Evolutionary conservation across 495 filamentous ascomycete species (phyloP).

Genomic region (Trichoderma asperelloides): DNA sequence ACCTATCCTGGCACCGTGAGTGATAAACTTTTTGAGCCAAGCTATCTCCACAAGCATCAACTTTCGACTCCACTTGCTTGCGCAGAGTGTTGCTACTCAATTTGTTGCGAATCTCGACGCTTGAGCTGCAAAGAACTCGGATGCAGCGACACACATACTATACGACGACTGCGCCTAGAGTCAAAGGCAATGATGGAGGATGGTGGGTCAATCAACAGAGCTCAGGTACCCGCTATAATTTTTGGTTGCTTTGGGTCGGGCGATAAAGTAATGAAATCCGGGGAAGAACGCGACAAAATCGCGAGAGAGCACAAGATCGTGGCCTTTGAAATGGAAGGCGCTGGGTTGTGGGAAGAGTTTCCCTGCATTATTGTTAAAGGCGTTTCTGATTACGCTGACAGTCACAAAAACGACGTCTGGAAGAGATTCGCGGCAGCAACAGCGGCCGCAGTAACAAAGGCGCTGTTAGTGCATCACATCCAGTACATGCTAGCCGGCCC

Average conservation of each 20-base stretch:
- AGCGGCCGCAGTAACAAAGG: slow-evolving; percentile 22
- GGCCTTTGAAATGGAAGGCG: slow-evolving; percentile 30
- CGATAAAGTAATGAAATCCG: slow-evolving; percentile 26
- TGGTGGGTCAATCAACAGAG: background rate
- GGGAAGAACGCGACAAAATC: slow-evolving; percentile 19
- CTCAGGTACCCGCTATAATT: slow-evolving; percentile 11
- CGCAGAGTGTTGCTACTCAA: background rate
- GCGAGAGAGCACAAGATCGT: slow-evolving; percentile 16
- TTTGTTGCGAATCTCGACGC: background rate
- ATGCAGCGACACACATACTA: background rate
- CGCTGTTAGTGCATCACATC: slow-evolving; percentile 10
- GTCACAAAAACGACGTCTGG: slow-evolving; percentile 35
- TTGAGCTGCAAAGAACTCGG: slow-evolving; percentile 4
- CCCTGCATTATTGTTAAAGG: slow-evolving; percentile 24
- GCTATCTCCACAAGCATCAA: background rate
- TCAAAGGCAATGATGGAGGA: background rate
- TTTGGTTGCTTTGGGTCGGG: slow-evolving; percentile 21
- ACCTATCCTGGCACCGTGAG: background rate
- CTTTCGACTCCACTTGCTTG: background rate
- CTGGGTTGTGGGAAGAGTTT: slow-evolving; percentile 26
- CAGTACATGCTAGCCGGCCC: background rate
- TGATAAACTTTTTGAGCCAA: background rate
- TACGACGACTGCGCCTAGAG: background rate
- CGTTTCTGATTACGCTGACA: slow-evolving; percentile 33
- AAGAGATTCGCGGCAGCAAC: slow-evolving; percentile 30